Percentiles rank a stretch among this genome's conserved stretches.
phyloP scores from a whole-genome alignment of 352 stramenopile species.

The Pythium volutum region DNA sequence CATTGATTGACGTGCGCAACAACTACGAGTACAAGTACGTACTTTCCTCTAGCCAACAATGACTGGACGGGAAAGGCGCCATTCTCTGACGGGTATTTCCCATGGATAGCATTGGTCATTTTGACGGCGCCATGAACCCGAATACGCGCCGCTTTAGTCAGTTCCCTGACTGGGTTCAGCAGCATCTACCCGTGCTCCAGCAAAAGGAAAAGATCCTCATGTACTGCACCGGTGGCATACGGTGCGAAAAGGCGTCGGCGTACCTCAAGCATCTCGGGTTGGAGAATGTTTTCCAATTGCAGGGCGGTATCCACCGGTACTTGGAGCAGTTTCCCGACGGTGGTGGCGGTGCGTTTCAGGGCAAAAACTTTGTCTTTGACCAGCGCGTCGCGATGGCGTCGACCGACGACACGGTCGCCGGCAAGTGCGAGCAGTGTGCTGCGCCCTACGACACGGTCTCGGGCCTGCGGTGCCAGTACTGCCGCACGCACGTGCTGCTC shows the following conservation, averaged over 20 bases:
- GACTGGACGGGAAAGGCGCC: neutral
- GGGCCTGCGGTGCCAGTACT: conserved; percentile 67
- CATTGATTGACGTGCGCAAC: conserved; percentile 76
- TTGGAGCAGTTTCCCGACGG: conserved; percentile 75
- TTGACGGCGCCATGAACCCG: conserved; percentile 67
- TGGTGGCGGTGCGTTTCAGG: conserved; percentile 68
- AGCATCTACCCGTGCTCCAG: conserved; percentile 51
- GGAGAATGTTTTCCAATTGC: conserved; percentile 69
- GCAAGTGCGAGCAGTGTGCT: conserved; percentile 57
- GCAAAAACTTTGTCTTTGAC: conserved; percentile 89
- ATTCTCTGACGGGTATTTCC: neutral
- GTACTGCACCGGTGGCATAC: conserved; percentile 85
- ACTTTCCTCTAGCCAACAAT: neutral
- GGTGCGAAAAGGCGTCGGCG: conserved; percentile 81
- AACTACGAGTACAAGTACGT: conserved; percentile 78
- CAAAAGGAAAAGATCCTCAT: conserved; percentile 80
- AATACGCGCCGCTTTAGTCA: conserved; percentile 79
- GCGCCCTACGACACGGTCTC: conserved; percentile 61
- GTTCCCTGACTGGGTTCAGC: conserved; percentile 67
- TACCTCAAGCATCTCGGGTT: conserved; percentile 72
- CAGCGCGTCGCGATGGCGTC: conserved; percentile 70
- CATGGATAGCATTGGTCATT: conserved; percentile 58
- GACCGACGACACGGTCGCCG: conserved; percentile 49
- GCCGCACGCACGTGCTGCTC: conserved; percentile 75
- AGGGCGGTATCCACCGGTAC: conserved; percentile 84